A percentile compares a stretch with the other conserved stretches of the same genome.
These are phyloP conservation scores for Pseudocercospora eumusae DNA, from an alignment of 2,329 filamentous ascomycete species.

Conservation along the genomic window DNA sequence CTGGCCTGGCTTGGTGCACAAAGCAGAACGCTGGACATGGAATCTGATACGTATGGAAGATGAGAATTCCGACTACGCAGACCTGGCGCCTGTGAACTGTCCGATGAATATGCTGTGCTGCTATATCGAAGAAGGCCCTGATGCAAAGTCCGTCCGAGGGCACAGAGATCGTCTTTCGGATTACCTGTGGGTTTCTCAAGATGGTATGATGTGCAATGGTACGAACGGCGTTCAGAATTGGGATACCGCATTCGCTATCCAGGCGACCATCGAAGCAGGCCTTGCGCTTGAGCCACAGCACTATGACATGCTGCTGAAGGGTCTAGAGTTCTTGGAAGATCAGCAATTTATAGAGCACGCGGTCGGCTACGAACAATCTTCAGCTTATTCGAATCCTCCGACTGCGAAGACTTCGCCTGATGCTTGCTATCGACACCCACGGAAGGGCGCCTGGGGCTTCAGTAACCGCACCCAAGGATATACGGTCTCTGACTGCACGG, in stretches of 20 bases:
- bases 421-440: conserved; percentile 72
- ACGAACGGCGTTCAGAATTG: conserved; percentile 98
- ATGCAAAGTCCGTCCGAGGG: conserved; percentile 67
- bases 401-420: conserved; percentile 35
- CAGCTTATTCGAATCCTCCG: conserved; percentile 37
- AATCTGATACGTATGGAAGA: conserved; percentile 88
- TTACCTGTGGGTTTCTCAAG: conserved; percentile 85
- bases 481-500: conserved; percentile 90
- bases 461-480: conserved; percentile 92
- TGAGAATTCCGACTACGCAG: conserved; percentile 83
- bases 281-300: conserved; percentile 76
- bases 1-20: conserved; percentile 62
- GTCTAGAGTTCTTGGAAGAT: conserved; percentile 80
- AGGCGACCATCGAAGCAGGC: conserved; percentile 76
- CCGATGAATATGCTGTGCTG: conserved; percentile 88
- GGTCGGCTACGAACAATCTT: conserved; percentile 69
- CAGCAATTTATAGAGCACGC: conserved; percentile 90
- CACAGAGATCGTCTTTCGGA: conserved; percentile 83
- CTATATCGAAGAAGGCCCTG: conserved; percentile 80
- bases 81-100: conserved; percentile 84
- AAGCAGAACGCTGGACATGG: conserved; percentile 78
- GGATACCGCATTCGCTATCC: conserved; percentile 91
- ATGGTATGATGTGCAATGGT: conserved; percentile 92
- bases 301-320: conserved; percentile 78
- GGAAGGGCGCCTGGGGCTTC: conserved; percentile 95